A percentile compares a stretch with the other conserved stretches of the same genome.
These are phyloP conservation scores for Emydomyces testavorans DNA, from an alignment of 2,329 filamentous ascomycete genomes.

Conservation along the genomic window DNA sequence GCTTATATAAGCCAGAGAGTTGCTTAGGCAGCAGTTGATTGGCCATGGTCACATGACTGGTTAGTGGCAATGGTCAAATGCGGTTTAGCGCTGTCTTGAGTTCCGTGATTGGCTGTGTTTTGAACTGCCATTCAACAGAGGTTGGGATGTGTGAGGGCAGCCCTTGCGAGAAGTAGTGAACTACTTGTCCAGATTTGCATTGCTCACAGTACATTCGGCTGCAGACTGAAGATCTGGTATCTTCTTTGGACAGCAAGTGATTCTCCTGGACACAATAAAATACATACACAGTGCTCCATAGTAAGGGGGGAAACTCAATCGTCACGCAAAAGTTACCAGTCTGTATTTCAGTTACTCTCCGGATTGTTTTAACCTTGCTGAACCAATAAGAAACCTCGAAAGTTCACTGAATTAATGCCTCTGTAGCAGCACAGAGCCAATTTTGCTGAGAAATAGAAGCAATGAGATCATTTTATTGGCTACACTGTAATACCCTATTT, in stretches of 20 bases:
- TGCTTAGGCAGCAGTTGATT: too few species aligned
- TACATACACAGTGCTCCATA: too few species aligned
- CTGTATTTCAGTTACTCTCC: background rate
- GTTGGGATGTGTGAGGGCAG: background rate
- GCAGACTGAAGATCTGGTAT: too few species aligned
- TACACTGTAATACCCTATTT: background rate
- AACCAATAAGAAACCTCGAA: conserved; percentile 1
- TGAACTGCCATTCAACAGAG: background rate
- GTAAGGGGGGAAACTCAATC: conserved; percentile 12
- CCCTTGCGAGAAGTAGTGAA: background rate
- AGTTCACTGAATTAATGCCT: background rate
- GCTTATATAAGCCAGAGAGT: too few species aligned
- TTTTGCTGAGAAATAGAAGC: too few species aligned
- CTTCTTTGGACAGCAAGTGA: too few species aligned
- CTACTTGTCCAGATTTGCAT: too few species aligned
- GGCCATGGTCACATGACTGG: conserved; percentile 3
- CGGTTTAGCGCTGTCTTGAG: background rate
- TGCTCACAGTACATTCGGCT: too few species aligned
- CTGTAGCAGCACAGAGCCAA: too few species aligned
- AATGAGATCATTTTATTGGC: background rate
- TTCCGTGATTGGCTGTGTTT: background rate
- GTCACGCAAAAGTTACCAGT: conserved; percentile 12
- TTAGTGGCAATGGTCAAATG: background rate
- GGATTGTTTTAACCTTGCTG: background rate
- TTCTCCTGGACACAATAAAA: too few species aligned